phyloP scores from a whole-genome alignment of 495 filamentous ascomycete species.

The Hypoxylon lienhwacheense region DNA sequence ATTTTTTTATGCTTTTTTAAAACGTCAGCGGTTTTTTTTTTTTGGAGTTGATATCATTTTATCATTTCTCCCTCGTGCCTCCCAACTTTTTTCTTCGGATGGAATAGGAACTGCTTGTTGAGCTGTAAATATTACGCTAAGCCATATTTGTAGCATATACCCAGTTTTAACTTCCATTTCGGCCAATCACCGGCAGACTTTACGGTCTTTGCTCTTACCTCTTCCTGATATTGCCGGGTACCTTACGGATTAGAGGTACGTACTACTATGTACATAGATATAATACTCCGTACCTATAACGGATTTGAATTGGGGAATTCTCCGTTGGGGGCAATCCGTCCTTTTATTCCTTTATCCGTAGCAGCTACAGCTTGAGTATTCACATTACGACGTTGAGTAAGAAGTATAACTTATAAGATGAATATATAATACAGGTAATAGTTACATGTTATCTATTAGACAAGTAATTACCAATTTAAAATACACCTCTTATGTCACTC shows the following conservation, averaged over 20 bases:
- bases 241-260: background rate
- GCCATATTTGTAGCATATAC: too few relatives aligned
- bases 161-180: too few relatives aligned
- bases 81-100: conserved; percentile 39
- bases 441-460: too few relatives aligned
- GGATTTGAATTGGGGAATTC: conserved; percentile 25
- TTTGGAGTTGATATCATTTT: conserved; percentile 31
- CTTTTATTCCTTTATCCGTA: background rate
- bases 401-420: too few relatives aligned
- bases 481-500: too few relatives aligned
- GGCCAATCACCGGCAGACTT: conserved; percentile 23
- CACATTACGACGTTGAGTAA: too few relatives aligned
- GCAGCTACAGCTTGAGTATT: too few relatives aligned
- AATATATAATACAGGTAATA: too few relatives aligned
- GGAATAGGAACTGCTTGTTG: conserved; percentile 37
- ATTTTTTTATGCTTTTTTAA: too few relatives aligned
- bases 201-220: background rate
- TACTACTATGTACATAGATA: background rate
- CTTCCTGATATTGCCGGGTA: background rate
- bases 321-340: conserved; percentile 36
- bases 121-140: conserved; percentile 20
- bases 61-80: conserved; percentile 18
- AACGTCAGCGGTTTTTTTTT: conserved; percentile 35
- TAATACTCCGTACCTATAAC: background rate
- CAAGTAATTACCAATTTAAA: too few relatives aligned